A percentile compares a stretch with the other conserved stretches of the same genome.
Evolutionary conservation across 1,284 basidiomycete species (phyloP).

Genomic region (Kalmanozyma brasiliensis): DNA sequence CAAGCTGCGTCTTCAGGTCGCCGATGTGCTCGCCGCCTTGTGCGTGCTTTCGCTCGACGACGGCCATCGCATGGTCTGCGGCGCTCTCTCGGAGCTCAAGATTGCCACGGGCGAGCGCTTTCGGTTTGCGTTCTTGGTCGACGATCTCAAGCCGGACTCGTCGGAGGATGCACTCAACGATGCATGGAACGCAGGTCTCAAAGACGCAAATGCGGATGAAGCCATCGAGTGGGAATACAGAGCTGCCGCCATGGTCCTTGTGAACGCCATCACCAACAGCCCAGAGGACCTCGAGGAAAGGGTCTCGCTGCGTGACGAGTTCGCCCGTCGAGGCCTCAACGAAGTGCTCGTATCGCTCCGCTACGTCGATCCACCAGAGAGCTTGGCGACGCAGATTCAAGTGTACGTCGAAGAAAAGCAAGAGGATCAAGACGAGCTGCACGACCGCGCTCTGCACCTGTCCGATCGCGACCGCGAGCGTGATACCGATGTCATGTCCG

Average conservation of each 20-base stretch:
- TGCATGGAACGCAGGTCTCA: slow-evolving; percentile 67
- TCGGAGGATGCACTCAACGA: slow-evolving; percentile 67
- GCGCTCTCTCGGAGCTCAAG: slow-evolving; percentile 82
- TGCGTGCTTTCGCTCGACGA: slow-evolving; percentile 79
- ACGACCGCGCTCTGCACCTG: slow-evolving; percentile 40
- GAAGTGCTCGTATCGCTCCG: slow-evolving; percentile 81
- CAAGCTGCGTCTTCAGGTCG: slow-evolving; percentile 78
- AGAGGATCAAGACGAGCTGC: slow-evolving; percentile 84
- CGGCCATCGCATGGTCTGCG: slow-evolving; percentile 79
- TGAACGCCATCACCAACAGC: slow-evolving; percentile 83
- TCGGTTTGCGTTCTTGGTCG: slow-evolving; percentile 81
- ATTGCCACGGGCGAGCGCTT: slow-evolving; percentile 78
- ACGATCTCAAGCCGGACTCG: slow-evolving; percentile 73
- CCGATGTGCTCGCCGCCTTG: slow-evolving; percentile 84
- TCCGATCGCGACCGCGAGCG: slow-evolving; percentile 27
- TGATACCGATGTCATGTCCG: slow-evolving; percentile 20
- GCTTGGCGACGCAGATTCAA: slow-evolving; percentile 78
- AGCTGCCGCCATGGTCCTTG: slow-evolving; percentile 76
- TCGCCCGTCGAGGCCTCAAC: slow-evolving; percentile 81
- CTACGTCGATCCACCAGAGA: slow-evolving; percentile 80
- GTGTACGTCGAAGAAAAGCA: slow-evolving; percentile 87
- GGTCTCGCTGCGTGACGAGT: slow-evolving; percentile 81
- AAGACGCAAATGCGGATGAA: slow-evolving; percentile 30
- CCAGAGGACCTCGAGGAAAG: slow-evolving; percentile 82
- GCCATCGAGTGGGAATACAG: slow-evolving; percentile 79